Percentiles rank a stretch among this genome's conserved stretches.
Conservation (phyloP, 805 yeast species). For the Zygosaccharomyces rouxii region DNA sequence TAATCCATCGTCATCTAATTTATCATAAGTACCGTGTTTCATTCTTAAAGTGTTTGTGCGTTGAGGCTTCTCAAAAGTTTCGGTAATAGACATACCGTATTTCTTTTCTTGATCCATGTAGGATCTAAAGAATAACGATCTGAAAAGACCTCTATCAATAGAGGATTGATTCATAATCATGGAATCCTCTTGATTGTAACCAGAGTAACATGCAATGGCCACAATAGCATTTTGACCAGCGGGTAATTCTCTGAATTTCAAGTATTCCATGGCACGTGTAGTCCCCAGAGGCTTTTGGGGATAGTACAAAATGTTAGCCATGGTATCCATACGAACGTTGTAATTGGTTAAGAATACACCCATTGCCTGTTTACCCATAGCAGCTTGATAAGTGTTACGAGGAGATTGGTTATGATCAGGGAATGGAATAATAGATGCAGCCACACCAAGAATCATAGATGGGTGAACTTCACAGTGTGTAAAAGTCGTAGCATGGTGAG, state of each 20-base stretch:
- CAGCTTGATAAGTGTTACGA: conserved; percentile 98
- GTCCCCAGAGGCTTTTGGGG: conserved; percentile 98
- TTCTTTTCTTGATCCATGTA: conserved; percentile 98
- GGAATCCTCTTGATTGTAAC: conserved; percentile 99
- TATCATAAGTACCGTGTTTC: conserved; percentile 97
- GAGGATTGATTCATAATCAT: conserved; percentile 99
- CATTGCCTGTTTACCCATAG: conserved; percentile 99
- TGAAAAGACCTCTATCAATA: conserved; percentile 92
- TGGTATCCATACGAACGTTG: conserved; percentile 96
- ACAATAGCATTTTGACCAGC: conserved; percentile 99
- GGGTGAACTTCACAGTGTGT: conserved; percentile 99
- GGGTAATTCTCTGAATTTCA: conserved; percentile 95
- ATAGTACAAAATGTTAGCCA: conserved; percentile 96
- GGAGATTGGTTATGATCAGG: conserved; percentile 99
- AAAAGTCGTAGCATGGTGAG: conserved; percentile 71
- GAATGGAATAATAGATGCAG: conserved; percentile 98
- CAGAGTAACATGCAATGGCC: conserved; percentile 96
- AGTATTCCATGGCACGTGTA: conserved; percentile 94
- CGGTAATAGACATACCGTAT: conserved; percentile 97
- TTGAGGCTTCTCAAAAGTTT: conserved; percentile 95
- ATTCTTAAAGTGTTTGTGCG: conserved; percentile 90
- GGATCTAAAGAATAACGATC: conserved; percentile 93
- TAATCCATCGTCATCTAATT: conserved; percentile 95
- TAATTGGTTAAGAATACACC: conserved; percentile 96
- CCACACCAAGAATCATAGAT: conserved; percentile 96